Conservation (phyloP, 441 rosid genomes). For the Bruguiera hainesii region DNA sequence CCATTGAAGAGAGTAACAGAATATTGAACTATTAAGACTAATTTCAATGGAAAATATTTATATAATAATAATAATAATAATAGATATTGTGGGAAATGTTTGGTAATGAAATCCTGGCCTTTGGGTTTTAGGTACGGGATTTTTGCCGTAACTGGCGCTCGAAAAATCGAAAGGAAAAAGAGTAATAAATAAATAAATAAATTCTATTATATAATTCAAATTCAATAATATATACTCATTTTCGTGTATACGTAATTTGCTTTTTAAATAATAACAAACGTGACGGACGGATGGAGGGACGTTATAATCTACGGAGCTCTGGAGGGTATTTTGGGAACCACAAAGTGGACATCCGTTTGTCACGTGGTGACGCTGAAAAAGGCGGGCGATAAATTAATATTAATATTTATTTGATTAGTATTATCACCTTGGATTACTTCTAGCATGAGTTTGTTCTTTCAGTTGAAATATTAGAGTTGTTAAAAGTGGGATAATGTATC, state of each 20-base stretch:
- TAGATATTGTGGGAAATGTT: neutral
- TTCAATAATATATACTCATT: too few species aligned
- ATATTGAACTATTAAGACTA: neutral
- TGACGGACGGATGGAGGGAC: neutral
- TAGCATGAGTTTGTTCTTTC: too few species aligned
- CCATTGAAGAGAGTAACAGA: neutral
- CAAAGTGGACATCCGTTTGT: neutral
- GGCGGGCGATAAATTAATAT: too few species aligned
- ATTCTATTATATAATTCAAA: too few species aligned
- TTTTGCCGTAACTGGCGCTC: neutral
- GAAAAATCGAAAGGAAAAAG: neutral
- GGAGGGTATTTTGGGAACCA: neutral
- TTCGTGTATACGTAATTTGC: too few species aligned
- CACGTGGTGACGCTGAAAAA: too few species aligned
- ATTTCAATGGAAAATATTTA: too few species aligned
- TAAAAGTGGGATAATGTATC: too few species aligned
- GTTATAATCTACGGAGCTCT: neutral
- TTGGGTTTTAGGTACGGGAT: neutral
- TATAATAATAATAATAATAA: neutral
- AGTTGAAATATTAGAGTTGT: too few species aligned
- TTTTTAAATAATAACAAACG: neutral
- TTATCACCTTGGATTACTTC: too few species aligned
- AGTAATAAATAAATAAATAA: too few species aligned
- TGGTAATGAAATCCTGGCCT: neutral
- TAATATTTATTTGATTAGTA: too few species aligned